Base-by-base conservation (phyloP, 768 basidiomycete genomes). In the Lactifluus pinguis region DNA sequence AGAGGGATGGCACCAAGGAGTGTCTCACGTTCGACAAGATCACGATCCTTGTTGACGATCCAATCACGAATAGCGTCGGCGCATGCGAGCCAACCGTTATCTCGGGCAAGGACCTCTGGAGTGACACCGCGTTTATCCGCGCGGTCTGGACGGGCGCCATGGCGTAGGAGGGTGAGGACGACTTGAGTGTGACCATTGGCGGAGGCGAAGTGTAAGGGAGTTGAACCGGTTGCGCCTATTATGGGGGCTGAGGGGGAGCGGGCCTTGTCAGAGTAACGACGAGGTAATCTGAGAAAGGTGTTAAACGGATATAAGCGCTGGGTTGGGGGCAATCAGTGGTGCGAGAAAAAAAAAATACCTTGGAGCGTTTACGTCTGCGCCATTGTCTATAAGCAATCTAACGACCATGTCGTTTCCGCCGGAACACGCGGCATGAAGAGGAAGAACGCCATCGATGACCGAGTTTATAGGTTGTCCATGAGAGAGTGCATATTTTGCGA, bases 331-430 rank as follows among this genome's bases (percentile, higher is more conserved):
- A 38, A 38, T 10, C 38, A 34, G 32, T 38, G 38, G 38, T 3
- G 6, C 5, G 10, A 45, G 8, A 21, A 6, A 19, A 45, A 19
- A 19, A 25, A 25, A 4, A 62, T 55, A 90, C 89, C 95, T 84
- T 55, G 92, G 87, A 4, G 94, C 94, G 73, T 98, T 98, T 34
- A 98, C 95, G 70, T 99, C 97, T n/a, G 97, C 97, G 21, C 97
- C 95, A 60, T 85, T 77, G 63, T 97, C 92, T 68, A 99, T 88
- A 49, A 99, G 76, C 65, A 95, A 79, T 68, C 84, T 82, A 44
- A 98, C 93, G 48, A 98, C 89, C 59, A 85, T 81, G 58, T 89
- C 90, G 69, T 84, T 90, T 2, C 97, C 97, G 25, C 92, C 92
- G 0, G 92, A 89, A 66, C 85, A 90, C 2, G 95, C 97, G 4